A percentile compares a stretch with the other conserved stretches of the same genome.
phyloP scores from a whole-genome alignment of 345 rosid species.

The Crucihimalaya himalaica region DNA sequence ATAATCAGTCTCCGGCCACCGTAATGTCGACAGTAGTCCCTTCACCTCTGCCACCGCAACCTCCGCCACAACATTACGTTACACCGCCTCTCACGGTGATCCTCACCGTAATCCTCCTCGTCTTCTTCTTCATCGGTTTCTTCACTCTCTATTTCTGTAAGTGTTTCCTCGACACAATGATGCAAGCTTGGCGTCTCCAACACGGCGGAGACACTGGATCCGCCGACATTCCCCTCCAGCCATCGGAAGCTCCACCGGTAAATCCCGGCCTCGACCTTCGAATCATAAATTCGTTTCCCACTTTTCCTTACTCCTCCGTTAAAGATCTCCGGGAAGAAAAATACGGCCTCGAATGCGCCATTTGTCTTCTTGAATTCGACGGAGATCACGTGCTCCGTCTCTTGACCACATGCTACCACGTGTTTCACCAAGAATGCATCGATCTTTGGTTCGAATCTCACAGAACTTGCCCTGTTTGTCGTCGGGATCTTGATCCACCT shows the following conservation, averaged over 20 bases:
- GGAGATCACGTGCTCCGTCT: slow-evolving; percentile 70
- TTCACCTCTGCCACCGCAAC: slow-evolving; percentile 11
- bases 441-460: slow-evolving; percentile 82
- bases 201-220: slow-evolving; percentile 37
- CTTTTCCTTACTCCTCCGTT: slow-evolving; percentile 59
- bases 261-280: slow-evolving; percentile 64
- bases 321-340: slow-evolving; percentile 59
- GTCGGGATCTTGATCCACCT: slow-evolving; percentile 63
- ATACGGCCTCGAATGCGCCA: slow-evolving; percentile 75
- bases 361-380: slow-evolving; percentile 69
- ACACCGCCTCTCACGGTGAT: slow-evolving; percentile 56
- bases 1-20: slow-evolving; percentile 53
- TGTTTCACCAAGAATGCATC: slow-evolving; percentile 80
- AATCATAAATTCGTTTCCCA: slow-evolving; percentile 56
- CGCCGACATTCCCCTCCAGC: slow-evolving; percentile 31
- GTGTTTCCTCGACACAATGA: slow-evolving; percentile 54
- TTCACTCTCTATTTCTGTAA: slow-evolving; percentile 65
- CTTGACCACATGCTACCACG: slow-evolving; percentile 70
- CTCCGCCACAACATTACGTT: slow-evolving; percentile 7
- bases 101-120: slow-evolving; percentile 55
- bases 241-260: background rate
- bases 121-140: slow-evolving; percentile 65
- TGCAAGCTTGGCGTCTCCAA: slow-evolving; percentile 46
- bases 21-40: slow-evolving; percentile 45
- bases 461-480: slow-evolving; percentile 86